phyloP scores from a whole-genome alignment of 2,329 filamentous ascomycete species.

The Pseudopyrenochaeta lycopersici region DNA sequence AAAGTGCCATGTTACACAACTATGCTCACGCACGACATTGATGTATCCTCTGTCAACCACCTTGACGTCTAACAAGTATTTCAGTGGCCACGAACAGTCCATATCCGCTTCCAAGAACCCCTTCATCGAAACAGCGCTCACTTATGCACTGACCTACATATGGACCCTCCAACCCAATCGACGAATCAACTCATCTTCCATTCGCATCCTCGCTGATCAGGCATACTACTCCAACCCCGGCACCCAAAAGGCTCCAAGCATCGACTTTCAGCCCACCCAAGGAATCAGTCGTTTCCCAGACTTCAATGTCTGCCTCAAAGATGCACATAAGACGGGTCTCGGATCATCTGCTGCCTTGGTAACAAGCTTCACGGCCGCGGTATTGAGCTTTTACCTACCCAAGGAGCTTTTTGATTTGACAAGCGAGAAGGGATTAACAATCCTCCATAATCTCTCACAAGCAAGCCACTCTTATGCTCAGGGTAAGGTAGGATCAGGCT shows the following conservation, averaged over 20 bases:
- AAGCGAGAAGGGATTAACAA: slow-evolving; percentile 63
- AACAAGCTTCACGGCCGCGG: slow-evolving; percentile 80
- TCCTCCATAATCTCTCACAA: slow-evolving; percentile 92
- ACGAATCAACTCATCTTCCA: slow-evolving; percentile 72
- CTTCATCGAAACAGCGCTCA: slow-evolving; percentile 91
- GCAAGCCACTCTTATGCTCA: slow-evolving; percentile 94
- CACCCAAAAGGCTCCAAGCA: slow-evolving; percentile 31
- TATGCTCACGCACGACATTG: too few relatives aligned
- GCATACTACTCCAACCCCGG: slow-evolving; percentile 83
- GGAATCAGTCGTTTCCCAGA: slow-evolving; percentile 70
- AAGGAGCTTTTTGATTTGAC: slow-evolving; percentile 63
- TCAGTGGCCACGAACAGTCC: slow-evolving; percentile 47
- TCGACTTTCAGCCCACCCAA: too few relatives aligned
- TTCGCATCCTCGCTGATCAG: slow-evolving; percentile 92
- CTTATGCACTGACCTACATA: slow-evolving; percentile 87
- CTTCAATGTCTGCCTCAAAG: slow-evolving; percentile 77
- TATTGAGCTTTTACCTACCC: slow-evolving; percentile 79
- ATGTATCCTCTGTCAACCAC: too few relatives aligned
- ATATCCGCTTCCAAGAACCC: slow-evolving; percentile 69
- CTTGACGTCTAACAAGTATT: background rate
- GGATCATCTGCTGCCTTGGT: slow-evolving; percentile 95
- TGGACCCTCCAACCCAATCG: slow-evolving; percentile 57
- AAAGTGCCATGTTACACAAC: too few relatives aligned
- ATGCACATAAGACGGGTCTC: slow-evolving; percentile 93
- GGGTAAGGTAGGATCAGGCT: slow-evolving; percentile 94